Evolutionary conservation across 2,329 filamentous ascomycete genomes (phyloP).

Genomic region (Thielaviopsis ethacetica): DNA sequence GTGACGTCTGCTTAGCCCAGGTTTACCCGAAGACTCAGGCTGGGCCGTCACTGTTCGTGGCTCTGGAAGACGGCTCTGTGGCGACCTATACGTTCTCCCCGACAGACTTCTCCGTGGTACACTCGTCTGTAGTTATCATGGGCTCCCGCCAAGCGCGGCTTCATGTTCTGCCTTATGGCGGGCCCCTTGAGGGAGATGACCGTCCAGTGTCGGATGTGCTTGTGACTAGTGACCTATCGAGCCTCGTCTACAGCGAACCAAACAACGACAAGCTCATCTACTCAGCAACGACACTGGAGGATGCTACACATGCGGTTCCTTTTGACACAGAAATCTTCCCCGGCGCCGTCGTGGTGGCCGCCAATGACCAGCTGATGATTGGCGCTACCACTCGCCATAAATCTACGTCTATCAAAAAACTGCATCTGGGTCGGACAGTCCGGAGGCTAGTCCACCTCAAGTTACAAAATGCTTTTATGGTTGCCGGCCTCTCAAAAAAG

Average conservation of each 20-base stretch:
- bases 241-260: slow-evolving; percentile 60
- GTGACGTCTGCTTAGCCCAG: slow-evolving; percentile 65
- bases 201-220: slow-evolving; percentile 52
- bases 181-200: slow-evolving; percentile 32
- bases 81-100: slow-evolving; percentile 62
- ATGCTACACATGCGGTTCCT: slow-evolving; percentile 63
- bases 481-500: slow-evolving; percentile 69
- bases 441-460: slow-evolving; percentile 75
- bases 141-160: slow-evolving; percentile 59
- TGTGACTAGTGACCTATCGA: slow-evolving; percentile 85
- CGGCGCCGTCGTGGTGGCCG: slow-evolving; percentile 65
- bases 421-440: slow-evolving; percentile 67
- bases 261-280: slow-evolving; percentile 78
- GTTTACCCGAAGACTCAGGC: slow-evolving; percentile 44
- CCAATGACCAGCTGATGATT: slow-evolving; percentile 58
- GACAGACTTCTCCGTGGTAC: slow-evolving; percentile 48
- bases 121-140: slow-evolving; percentile 39
- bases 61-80: slow-evolving; percentile 84
- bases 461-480: slow-evolving; percentile 61
- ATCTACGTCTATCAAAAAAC: slow-evolving; percentile 63
- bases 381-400: slow-evolving; percentile 57
- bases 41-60: slow-evolving; percentile 65
- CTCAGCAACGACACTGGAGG: slow-evolving; percentile 81
- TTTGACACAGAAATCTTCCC: slow-evolving; percentile 75
- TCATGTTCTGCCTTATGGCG: slow-evolving; percentile 50